Evolutionary conservation across 768 basidiomycete genomes (phyloP).

Genomic region (Amanita fuliginea): DNA sequence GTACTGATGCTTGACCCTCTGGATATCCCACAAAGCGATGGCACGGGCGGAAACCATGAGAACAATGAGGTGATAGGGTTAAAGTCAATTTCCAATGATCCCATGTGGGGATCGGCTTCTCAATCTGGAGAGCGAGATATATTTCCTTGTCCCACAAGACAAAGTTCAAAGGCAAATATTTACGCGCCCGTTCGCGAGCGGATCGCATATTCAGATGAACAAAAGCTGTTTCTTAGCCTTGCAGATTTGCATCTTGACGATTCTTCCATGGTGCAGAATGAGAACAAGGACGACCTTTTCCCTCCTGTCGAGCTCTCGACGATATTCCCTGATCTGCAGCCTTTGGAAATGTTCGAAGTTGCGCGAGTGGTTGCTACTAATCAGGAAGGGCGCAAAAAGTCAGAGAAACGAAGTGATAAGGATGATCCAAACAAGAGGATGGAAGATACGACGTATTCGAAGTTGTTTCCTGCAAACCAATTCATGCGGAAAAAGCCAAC

Average conservation of each 20-base stretch:
- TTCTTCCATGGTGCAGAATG: conserved; percentile 11
- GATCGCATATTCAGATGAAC: conserved; percentile 50
- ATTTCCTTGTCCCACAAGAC: conserved; percentile 22
- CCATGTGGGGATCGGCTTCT: conserved; percentile 35
- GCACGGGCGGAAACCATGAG: conserved; percentile 3
- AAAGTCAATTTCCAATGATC: conserved; percentile 47
- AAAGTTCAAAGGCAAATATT: conserved; percentile 27
- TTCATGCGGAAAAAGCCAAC: conserved; percentile 81
- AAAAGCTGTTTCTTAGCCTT: conserved; percentile 38
- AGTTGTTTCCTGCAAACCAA: conserved; percentile 60
- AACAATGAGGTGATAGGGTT: conserved; percentile 23
- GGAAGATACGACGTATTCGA: conserved; percentile 72
- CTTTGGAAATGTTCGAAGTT: conserved; percentile 44
- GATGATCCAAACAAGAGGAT: conserved; percentile 65
- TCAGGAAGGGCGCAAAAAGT: conserved; percentile 35
- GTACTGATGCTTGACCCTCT: conserved; percentile 8
- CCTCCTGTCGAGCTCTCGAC: conserved; percentile 40
- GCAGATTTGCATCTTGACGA: conserved; percentile 23
- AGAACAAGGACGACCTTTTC: conserved; percentile 16
- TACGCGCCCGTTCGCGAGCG: conserved; percentile 51
- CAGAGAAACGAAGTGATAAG: conserved; percentile 48
- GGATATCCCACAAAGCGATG: conserved; percentile 13
- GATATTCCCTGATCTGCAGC: conserved; percentile 80
- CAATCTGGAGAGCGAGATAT: conserved; percentile 27
- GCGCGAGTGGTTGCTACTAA: conserved; percentile 18